Evolutionary conservation across 345 rosid species (phyloP).

Genomic region (Salix viminalis): DNA sequence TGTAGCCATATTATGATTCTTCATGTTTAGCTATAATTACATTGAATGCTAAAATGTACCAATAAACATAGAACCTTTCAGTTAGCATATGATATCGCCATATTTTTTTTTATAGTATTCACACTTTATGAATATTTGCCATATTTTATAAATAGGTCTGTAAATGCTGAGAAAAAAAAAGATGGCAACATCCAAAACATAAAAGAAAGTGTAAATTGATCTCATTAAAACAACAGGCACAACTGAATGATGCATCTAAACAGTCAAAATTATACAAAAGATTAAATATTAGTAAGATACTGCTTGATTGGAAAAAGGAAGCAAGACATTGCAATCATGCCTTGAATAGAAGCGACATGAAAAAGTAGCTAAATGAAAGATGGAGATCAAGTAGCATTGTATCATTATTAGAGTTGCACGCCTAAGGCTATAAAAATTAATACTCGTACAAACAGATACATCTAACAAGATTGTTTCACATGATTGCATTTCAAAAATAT

Average conservation of each 20-base stretch:
- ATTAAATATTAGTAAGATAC: neutral
- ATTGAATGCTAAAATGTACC: neutral
- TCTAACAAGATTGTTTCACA: neutral
- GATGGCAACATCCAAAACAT: neutral
- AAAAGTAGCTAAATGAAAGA: neutral
- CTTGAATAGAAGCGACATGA: neutral
- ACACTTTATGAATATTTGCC: neutral
- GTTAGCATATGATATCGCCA: neutral
- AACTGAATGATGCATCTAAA: neutral
- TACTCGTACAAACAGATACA: neutral
- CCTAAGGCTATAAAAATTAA: neutral
- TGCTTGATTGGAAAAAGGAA: neutral
- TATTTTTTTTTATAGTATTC: neutral
- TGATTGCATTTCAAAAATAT: neutral
- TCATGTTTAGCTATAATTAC: neutral
- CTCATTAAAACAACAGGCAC: neutral
- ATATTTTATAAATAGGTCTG: neutral
- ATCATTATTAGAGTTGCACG: neutral
- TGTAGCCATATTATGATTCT: neutral
- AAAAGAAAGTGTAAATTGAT: neutral
- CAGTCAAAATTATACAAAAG: neutral
- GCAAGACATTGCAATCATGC: neutral
- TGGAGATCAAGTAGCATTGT: neutral
- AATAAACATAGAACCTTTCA: neutral
- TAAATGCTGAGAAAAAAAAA: neutral